Evolutionary conservation across 169 alveolate genomes (phyloP), one percentile per base, ranked within the genome.

Genomic region (Plasmodium cynomolgi): DNA sequence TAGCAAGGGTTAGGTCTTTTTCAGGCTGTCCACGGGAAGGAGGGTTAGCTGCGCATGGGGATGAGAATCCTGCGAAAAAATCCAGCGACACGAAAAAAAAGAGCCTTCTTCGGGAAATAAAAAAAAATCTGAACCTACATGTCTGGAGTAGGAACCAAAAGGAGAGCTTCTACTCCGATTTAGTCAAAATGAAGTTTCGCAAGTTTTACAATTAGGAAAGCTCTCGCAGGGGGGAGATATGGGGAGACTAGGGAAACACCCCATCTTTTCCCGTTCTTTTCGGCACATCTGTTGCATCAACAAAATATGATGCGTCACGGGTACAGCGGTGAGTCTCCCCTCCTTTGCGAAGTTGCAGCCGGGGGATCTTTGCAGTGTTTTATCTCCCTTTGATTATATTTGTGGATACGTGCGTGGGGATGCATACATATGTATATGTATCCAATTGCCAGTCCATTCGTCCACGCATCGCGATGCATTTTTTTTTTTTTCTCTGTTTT

Each of bases 91-190:
- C 73, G 44, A 91, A 82, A 82, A 68, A 72, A 82, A 68, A 68
- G 3, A 47, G 13, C 34, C 41, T 91, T 34, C 34, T 81, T 29
- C 73, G 75, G 71, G 95, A 91, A 82, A 91, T 91, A 0, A 44
- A 82, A 82, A 82, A 71, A 81, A 44, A 44, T 82, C 1, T 91
- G 26, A 81, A 91, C 31, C 54, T 91, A 47, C 85, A 91, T 33
- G 72, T 91, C 23, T 91, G 95, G 95, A 41, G 34, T 58, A 44
- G 75, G 29, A 2, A 54, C 33, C 82, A 91, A 23, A 91, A 91
- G 71, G 81, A 71, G 54, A 33, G 15, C 11, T 91, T 91, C 83
- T 68, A 82, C 50, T 81, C 75, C 3, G 20, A 20, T 17, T 71
- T 81, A 23, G 7, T 15, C 20, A 91, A 91, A 29, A 82, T 91